These are phyloP conservation scores for Quercus suber DNA, from an alignment of 306 rosid genomes.

Conservation along the genomic window DNA sequence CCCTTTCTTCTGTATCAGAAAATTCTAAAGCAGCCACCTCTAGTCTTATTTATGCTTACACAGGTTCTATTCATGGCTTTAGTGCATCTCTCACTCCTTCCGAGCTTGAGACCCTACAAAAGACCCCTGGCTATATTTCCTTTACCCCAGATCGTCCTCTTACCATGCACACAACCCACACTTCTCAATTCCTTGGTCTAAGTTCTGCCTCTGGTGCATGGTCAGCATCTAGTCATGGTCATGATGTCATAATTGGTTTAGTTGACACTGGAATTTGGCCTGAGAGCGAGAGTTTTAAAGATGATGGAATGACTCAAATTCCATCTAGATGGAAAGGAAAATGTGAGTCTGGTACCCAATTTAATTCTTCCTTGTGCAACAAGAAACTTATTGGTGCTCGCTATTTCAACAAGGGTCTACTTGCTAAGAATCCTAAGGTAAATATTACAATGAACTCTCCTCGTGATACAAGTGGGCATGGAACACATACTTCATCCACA, in stretches of 20 bases:
- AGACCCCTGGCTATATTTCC: slow-evolving; percentile 48
- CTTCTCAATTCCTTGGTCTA: slow-evolving; percentile 65
- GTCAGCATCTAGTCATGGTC: slow-evolving; percentile 45
- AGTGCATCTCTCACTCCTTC: slow-evolving; percentile 54
- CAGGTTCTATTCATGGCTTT: slow-evolving; percentile 62
- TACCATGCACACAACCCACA: slow-evolving; percentile 61
- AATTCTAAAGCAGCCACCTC: slow-evolving; percentile 18
- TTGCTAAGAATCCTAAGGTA: slow-evolving; percentile 28
- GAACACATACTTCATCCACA: slow-evolving; percentile 74
- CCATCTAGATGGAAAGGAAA: slow-evolving; percentile 74
- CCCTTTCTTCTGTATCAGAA: slow-evolving; percentile 29
- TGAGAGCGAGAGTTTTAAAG: slow-evolving; percentile 62
- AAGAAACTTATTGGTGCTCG: slow-evolving; percentile 76
- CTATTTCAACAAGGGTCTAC: slow-evolving; percentile 61
- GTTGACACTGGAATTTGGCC: slow-evolving; percentile 84
- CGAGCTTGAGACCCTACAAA: slow-evolving; percentile 48
- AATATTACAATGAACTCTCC: slow-evolving; percentile 43
- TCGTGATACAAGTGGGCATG: slow-evolving; percentile 69
- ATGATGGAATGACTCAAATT: slow-evolving; percentile 40
- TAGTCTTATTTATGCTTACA: slow-evolving; percentile 53
- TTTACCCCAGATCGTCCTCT: slow-evolving; percentile 29
- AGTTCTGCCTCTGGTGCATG: slow-evolving; percentile 41
- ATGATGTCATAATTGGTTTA: slow-evolving; percentile 61
- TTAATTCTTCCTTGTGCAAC: slow-evolving; percentile 61
- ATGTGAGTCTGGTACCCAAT: slow-evolving; percentile 51